These are phyloP conservation scores for Boletus rufocinnamomeus DNA, from an alignment of 768 basidiomycete genomes.

Conservation along the genomic window DNA sequence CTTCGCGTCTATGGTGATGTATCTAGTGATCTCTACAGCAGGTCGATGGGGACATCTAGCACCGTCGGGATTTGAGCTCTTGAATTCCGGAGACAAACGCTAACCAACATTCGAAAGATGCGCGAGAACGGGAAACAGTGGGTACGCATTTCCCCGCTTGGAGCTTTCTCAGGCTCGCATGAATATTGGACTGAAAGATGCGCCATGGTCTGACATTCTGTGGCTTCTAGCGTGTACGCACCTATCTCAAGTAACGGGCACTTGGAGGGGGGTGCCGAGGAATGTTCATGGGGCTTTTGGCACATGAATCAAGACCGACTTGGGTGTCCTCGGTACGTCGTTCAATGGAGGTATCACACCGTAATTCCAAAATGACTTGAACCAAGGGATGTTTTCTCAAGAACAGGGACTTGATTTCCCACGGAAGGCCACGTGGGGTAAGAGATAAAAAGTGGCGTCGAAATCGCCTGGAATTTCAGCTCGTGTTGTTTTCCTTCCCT, in stretches of 20 bases:
- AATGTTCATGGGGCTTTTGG: background rate
- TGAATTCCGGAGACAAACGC: constrained; percentile 1
- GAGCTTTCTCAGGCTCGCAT: constrained; percentile 47
- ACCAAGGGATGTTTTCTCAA: constrained; percentile 11
- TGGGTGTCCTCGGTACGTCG: background rate
- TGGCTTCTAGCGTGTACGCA: constrained; percentile 10
- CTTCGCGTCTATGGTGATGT: constrained; percentile 47
- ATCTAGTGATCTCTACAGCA: constrained; percentile 69
- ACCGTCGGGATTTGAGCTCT: constrained; percentile 8
- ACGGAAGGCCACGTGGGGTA: constrained; percentile 33
- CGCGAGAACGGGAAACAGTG: constrained; percentile 77
- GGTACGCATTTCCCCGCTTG: constrained; percentile 32
- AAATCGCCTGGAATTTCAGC: constrained; percentile 19
- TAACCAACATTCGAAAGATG: constrained; percentile 67
- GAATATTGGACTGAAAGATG: constrained; percentile 55
- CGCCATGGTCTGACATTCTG: constrained; percentile 1
- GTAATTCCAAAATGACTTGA: background rate
- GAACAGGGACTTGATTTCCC: constrained; percentile 23
- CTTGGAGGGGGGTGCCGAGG: constrained; percentile 16
- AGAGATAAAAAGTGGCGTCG: constrained; percentile 35
- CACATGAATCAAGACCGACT: constrained; percentile 7
- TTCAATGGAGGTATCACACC: no score
- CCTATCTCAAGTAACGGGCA: constrained; percentile 69
- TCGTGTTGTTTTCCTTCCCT: constrained; percentile 29
- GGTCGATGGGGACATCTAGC: constrained; percentile 65